Conservation (phyloP, 352 stramenopile genomes). For the Phytophthora pisi region DNA sequence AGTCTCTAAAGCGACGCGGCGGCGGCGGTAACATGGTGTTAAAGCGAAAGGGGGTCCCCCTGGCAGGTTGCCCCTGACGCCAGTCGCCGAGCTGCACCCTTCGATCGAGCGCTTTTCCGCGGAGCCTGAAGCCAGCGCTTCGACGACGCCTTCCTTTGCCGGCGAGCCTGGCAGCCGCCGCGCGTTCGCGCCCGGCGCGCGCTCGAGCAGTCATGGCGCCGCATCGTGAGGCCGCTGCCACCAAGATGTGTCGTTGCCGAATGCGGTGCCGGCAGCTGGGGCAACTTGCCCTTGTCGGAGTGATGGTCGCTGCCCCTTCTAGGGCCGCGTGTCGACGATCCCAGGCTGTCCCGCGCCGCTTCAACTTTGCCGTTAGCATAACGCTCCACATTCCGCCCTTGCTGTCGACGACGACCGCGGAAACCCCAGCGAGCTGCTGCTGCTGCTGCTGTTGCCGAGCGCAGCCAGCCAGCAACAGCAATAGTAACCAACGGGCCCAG, state of each 20-base stretch:
- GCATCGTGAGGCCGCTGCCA: conserved; percentile 13
- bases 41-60: conserved; percentile 21
- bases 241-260: conserved; percentile 35
- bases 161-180: conserved; percentile 1
- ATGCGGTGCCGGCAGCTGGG: conserved; percentile 15
- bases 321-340: conserved; percentile 34
- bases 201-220: conserved; percentile 18
- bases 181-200: background rate
- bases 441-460: background rate
- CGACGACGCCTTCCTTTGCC: background rate
- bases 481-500: conserved; percentile 22
- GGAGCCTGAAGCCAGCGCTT: background rate
- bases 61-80: background rate
- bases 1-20: background rate
- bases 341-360: conserved; percentile 39
- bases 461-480: background rate
- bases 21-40: background rate
- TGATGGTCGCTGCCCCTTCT: conserved; percentile 47
- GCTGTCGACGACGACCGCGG: conserved; percentile 33
- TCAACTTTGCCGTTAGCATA: conserved; percentile 50
- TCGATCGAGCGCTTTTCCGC: background rate
- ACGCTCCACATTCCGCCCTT: conserved; percentile 35
- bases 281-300: conserved; percentile 27
- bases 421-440: conserved; percentile 23
- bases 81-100: background rate